Percentiles rank a stretch among this genome's conserved stretches.
These are phyloP conservation scores for Nemania sp. DNA, from an alignment of 2,329 filamentous ascomycete species.

Conservation along the genomic window DNA sequence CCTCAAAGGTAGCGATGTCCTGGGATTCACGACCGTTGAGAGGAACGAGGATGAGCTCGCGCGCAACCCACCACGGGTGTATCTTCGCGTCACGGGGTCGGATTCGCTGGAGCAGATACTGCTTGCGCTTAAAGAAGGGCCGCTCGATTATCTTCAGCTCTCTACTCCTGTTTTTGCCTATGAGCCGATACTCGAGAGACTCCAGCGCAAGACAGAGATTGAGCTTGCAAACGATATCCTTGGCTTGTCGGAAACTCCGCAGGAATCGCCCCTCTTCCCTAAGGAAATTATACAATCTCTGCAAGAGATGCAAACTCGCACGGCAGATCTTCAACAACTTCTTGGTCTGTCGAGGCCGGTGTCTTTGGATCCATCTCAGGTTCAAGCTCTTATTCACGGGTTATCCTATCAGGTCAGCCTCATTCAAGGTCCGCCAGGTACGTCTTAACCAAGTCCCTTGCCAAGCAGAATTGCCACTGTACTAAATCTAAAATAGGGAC, in stretches of 20 bases:
- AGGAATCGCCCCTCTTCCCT: conserved; percentile 22
- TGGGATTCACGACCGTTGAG: conserved; percentile 58
- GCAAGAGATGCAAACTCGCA: neutral
- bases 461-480: neutral
- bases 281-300: conserved; percentile 14
- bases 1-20: conserved; percentile 52
- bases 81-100: conserved; percentile 44
- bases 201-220: conserved; percentile 60
- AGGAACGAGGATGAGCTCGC: conserved; percentile 33
- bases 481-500: conserved; percentile 55
- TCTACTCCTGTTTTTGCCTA: conserved; percentile 71
- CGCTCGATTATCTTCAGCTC: conserved; percentile 58
- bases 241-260: conserved; percentile 29
- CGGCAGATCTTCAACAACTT: conserved; percentile 12
- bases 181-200: conserved; percentile 65
- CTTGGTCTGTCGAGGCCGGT: conserved; percentile 16
- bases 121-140: conserved; percentile 43
- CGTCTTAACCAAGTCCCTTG: neutral
- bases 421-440: conserved; percentile 75
- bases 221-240: conserved; percentile 61
- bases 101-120: conserved; percentile 53
- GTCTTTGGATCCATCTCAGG: conserved; percentile 52
- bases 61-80: conserved; percentile 34
- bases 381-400: conserved; percentile 58
- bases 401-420: conserved; percentile 59